Evolutionary conservation across 768 basidiomycete genomes (phyloP).

Genomic region (Trametes villosa): DNA sequence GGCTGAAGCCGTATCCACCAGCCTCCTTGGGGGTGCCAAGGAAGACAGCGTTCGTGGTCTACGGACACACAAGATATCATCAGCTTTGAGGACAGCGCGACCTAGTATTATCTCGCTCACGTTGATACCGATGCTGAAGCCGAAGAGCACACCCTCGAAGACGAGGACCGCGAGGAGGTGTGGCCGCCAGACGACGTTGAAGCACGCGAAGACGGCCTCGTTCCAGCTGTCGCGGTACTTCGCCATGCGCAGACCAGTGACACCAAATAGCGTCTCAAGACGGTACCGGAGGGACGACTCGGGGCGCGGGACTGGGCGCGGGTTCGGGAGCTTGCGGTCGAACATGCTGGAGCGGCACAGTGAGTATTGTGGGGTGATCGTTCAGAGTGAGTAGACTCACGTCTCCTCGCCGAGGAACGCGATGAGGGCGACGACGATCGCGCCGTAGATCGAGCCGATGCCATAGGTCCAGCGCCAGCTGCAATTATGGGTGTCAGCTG

Average conservation of each 20-base stretch:
- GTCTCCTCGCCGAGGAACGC: constrained; percentile 68
- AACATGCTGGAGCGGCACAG: constrained; percentile 56
- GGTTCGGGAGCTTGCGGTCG: constrained; percentile 54
- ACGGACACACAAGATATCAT: not conserved
- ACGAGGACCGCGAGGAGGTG: constrained; percentile 55
- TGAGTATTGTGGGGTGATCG: too few species aligned
- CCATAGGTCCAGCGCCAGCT: constrained; percentile 73
- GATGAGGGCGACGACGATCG: constrained; percentile 59
- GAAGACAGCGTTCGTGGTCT: constrained; percentile 72
- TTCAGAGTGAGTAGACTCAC: too few species aligned
- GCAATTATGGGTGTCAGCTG: not conserved
- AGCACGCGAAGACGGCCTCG: constrained; percentile 46
- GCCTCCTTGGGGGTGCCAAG: constrained; percentile 58
- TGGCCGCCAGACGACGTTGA: constrained; percentile 65
- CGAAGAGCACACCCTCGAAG: constrained; percentile 65
- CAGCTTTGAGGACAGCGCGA: not conserved
- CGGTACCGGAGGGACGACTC: constrained; percentile 52
- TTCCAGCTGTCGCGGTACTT: constrained; percentile 58
- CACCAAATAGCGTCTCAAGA: constrained; percentile 63
- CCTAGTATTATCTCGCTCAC: constrained; percentile 35
- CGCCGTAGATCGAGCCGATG: constrained; percentile 62
- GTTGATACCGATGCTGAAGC: constrained; percentile 68
- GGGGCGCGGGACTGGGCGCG: constrained; percentile 48
- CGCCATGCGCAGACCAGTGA: constrained; percentile 62
- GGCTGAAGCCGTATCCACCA: constrained; percentile 54